Conservation (phyloP, 2,329 filamentous ascomycete species). For the Massarina eburnea region DNA sequence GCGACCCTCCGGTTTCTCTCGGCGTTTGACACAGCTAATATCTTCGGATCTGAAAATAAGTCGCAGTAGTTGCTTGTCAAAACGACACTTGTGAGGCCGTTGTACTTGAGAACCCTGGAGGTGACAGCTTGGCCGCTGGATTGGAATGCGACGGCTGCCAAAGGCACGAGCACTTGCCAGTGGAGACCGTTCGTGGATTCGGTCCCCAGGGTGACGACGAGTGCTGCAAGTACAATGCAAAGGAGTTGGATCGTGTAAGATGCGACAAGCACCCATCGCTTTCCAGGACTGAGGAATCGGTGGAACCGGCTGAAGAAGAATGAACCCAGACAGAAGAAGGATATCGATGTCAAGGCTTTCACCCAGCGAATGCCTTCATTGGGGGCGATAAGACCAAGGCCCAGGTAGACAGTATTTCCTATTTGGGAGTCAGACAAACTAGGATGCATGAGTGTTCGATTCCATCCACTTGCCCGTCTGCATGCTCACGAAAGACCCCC, state of each 20-base stretch:
- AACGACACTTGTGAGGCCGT: conserved; percentile 74
- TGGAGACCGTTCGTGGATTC: conserved; percentile 45
- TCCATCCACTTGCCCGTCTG: conserved; percentile 76
- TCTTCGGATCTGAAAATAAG: conserved; percentile 66
- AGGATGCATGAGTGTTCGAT: conserved; percentile 33
- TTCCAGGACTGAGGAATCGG: conserved; percentile 61
- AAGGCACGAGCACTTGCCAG: conserved; percentile 61
- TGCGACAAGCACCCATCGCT: conserved; percentile 63
- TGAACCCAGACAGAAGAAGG: conserved; percentile 71
- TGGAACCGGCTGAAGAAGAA: conserved; percentile 72
- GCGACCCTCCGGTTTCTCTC: conserved; percentile 57
- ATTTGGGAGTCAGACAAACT: conserved; percentile 11
- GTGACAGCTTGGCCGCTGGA: conserved; percentile 77
- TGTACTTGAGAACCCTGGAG: conserved; percentile 68
- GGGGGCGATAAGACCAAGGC: conserved; percentile 68
- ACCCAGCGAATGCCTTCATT: conserved; percentile 61
- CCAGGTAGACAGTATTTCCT: conserved; percentile 77
- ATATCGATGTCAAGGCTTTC: conserved; percentile 71
- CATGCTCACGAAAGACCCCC: conserved; percentile 82
- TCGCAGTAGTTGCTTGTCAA: conserved; percentile 83
- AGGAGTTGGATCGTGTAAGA: conserved; percentile 46
- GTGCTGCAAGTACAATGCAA: conserved; percentile 45
- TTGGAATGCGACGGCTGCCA: conserved; percentile 74
- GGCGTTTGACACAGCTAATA: conserved; percentile 51
- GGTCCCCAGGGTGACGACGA: conserved; percentile 47